Base-by-base conservation (phyloP, 2,329 filamentous ascomycete genomes). In the Chaetomium strumarium region DNA sequence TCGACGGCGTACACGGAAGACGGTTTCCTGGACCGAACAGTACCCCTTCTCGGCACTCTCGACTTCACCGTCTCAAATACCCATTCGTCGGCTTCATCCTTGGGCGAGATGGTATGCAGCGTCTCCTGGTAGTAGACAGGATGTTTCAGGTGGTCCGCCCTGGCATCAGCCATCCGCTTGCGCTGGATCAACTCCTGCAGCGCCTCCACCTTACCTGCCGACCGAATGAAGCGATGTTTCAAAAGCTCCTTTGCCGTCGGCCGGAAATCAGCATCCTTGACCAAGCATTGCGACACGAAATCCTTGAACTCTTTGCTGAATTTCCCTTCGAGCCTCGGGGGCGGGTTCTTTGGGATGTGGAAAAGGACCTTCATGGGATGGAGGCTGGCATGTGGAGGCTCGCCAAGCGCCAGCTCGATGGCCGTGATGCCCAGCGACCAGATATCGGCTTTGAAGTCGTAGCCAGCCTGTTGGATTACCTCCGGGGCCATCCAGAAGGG, bases 401-500 rank as follows among this genome's bases (percentile, higher is more conserved):
- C 90, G 58, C 90, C 90, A 48, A 90, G 82, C 33, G 89, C 86
- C 74, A 96, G 79, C 68, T 96, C 90, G 70, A 95, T 90, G 12
- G 90, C 90, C 0, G 90, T 95, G 63, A 96, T 95, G 8, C 90
- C 90, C 41, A 96, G 72, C 0, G 89, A 95, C 90, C 90, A 96
- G 53, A 96, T 90, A 65, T 96, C 90, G 6, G 90, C 90, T 70
- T 93, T 93, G 73, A 89, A 93, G 68, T 92, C 90, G 58, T 83
- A 84, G 14, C 80, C 81, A 58, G 88, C 83, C 70, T 95, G 90
- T 67, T 95, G 86, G 60, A 96, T 96, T 34, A 96, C 90, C 66
- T 96, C 90, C 1, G 90, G 90, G 1, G 90, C 90, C 90, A 96
- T 95, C 90, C 90, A 96, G 66, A 95, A 96, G 0, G 93, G 93